These are phyloP conservation scores for Lunasporangiospora selenospora DNA, from an alignment of 192 early-diverging fungal species.

Conservation along the genomic window DNA sequence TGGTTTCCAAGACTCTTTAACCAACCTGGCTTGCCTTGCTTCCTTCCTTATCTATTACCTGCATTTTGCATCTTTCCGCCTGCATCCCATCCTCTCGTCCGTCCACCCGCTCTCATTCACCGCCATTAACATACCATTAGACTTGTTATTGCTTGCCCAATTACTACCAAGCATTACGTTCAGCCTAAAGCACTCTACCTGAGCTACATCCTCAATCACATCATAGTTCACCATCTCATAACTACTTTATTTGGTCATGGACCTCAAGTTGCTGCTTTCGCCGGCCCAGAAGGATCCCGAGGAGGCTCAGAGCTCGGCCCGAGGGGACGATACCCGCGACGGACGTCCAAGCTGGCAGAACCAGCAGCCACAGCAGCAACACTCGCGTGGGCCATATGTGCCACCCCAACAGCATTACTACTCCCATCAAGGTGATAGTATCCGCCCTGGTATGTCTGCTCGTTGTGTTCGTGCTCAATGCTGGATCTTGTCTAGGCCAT, in stretches of 20 bases:
- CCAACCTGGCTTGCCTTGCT: background rate
- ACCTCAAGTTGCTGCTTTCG: conserved; percentile 43
- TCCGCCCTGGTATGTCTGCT: no score
- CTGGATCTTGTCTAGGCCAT: no score
- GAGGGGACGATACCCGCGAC: conserved; percentile 24
- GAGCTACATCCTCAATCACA: no score
- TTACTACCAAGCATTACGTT: no score
- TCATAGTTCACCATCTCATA: background rate
- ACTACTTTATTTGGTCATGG: no score
- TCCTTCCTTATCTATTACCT: background rate
- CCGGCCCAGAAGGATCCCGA: conserved; percentile 44
- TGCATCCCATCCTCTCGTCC: background rate
- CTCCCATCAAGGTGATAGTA: no score
- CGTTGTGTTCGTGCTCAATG: no score
- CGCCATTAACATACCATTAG: background rate
- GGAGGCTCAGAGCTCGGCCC: conserved; percentile 5
- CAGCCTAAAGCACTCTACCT: no score
- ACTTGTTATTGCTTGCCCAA: background rate
- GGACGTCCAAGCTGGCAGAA: conserved; percentile 11
- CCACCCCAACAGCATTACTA: background rate
- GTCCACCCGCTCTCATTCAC: conserved; percentile 2
- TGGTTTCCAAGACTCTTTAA: conserved; percentile 84
- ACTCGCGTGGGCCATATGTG: background rate
- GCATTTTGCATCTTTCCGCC: background rate
- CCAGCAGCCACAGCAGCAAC: background rate